Base-by-base conservation (phyloP, 2,329 filamentous ascomycete genomes). In the Nannizziopsis barbatae region DNA sequence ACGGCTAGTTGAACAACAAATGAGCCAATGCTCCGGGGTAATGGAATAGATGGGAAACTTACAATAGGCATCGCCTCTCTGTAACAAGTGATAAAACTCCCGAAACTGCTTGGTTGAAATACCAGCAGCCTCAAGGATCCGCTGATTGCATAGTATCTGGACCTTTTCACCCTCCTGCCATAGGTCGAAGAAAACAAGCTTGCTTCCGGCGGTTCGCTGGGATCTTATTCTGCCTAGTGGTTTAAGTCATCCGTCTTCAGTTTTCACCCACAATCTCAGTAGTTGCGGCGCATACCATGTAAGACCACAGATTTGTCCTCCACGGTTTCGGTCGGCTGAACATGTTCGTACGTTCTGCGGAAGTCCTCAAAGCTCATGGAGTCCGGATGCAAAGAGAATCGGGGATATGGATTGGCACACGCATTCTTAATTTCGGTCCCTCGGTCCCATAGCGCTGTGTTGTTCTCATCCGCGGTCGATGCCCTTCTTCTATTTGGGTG, bases 51-150 rank as follows among this genome's bases (percentile, higher is more conserved):
- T 40, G 40, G 31, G 47, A 40, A 31, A 73, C 83, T 70, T 75
- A 87, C 84, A 81, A 61, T 90, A 80, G 62, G 85, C 82, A 69
- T 96, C 92, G 53, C 92, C 92, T 57, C 84, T 78, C 56, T 84
- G 79, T 42, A 89, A 73, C 47, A 86, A 66, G 53, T 79, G 79
- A 53, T 76, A 76, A 53, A 84, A 76, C 35, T 75, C 64, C 58
- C 77, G 81, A 62, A 78, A 79, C 12, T 61, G 57, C n/a, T 71
- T 65, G 1, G 62, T 55, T 3, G 63, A 58, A 8, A 68, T 56
- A 14, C 59, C 65, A n/a, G 63, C 52, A n/a, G 60, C 52, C 12
- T 62, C 62, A 12, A 71, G 55, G 10, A 59, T 59, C 51, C 73
- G 72, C 57, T 81, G 73, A 65, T 85, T 84, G 64, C 84, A 75